Base-by-base conservation (phyloP, 1,284 basidiomycete genomes). In the Boletus smithii region DNA sequence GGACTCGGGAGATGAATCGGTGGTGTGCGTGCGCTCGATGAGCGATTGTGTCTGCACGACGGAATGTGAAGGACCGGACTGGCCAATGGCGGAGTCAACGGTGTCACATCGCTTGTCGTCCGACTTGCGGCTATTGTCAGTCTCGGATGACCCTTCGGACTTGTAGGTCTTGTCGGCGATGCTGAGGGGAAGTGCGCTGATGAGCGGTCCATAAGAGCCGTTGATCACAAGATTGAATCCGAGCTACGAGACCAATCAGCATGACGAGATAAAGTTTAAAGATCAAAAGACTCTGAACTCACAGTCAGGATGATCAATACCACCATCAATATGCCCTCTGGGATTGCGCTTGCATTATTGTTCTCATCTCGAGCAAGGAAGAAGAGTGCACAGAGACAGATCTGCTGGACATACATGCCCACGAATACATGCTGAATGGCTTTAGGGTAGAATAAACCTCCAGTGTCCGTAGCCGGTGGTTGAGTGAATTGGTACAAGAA, bases 381-480 rank as follows among this genome's bases (percentile, higher is more conserved):
- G 78, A 97, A 97, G 55, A 97, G 70, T 2, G 88, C 88, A 24
- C 79, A 77, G 16, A 97, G 72, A 65, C 90, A 94, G 43, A 95
- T 63, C 38, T 62, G 83, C 59, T 88, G 79, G 45, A 97, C 77
- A 65, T 97, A 97, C 60, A 95, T 56, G 4, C 93, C 95, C n/a
- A 93, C 90, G 59, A 98, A 97, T 34, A 95, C 66, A 61, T 97
- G 95, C 45, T 88, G 82, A 36, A 99, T 83, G 1, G 97, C 95
- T 69, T 88, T 91, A 37, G 94, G 94, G 76, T 95, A 98, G 77
- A 98, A 98, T 41, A 91, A 69, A 0, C 95, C 95, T 23, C 93
- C 95, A 0, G 95, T 98, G 57, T 99, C 95, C 42, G 71, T 73
- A 3, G 77, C 71, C 0, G 79, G 69, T 13, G 85, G 82, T 62